Evolutionary conservation across 2,329 filamentous ascomycete genomes (phyloP).

Genomic region (Fusarium sp.): DNA sequence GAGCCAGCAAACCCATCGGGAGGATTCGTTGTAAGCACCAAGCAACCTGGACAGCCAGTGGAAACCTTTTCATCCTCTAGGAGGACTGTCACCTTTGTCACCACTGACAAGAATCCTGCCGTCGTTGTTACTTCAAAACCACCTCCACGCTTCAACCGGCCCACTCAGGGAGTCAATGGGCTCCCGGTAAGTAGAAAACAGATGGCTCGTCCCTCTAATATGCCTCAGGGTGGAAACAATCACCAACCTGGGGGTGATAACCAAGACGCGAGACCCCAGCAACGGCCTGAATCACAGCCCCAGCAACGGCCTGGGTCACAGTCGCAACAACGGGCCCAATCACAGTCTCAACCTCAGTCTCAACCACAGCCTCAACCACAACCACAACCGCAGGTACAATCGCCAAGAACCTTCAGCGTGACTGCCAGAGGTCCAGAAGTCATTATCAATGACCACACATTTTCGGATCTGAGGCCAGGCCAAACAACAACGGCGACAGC

Average conservation of each 20-base stretch:
- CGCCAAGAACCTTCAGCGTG: slow-evolving; percentile 51
- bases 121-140: slow-evolving; percentile 57
- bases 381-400: slow-evolving; percentile 7
- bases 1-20: not conserved
- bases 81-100: slow-evolving; percentile 58
- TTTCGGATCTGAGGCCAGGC: slow-evolving; percentile 52
- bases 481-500: slow-evolving; percentile 58
- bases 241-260: not conserved
- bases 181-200: slow-evolving; percentile 34
- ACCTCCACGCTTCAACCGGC: slow-evolving; percentile 54
- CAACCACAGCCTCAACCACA: not conserved
- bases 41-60: slow-evolving; percentile 18
- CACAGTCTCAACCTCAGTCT: not conserved
- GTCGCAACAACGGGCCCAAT: not conserved
- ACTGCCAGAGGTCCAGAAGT: slow-evolving; percentile 59
- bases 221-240: not conserved
- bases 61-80: slow-evolving; percentile 25
- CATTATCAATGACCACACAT: slow-evolving; percentile 61
- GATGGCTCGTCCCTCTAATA: slow-evolving; percentile 23
- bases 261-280: not conserved
- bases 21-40: slow-evolving; percentile 18
- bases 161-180: slow-evolving; percentile 9
- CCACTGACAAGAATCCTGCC: slow-evolving; percentile 67
- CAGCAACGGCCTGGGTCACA: not conserved
- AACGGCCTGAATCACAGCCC: slow-evolving; percentile 1